Base-by-base conservation (phyloP, 371 early-diverging fungal species). In the Apophysomyces trapeziformis region DNA sequence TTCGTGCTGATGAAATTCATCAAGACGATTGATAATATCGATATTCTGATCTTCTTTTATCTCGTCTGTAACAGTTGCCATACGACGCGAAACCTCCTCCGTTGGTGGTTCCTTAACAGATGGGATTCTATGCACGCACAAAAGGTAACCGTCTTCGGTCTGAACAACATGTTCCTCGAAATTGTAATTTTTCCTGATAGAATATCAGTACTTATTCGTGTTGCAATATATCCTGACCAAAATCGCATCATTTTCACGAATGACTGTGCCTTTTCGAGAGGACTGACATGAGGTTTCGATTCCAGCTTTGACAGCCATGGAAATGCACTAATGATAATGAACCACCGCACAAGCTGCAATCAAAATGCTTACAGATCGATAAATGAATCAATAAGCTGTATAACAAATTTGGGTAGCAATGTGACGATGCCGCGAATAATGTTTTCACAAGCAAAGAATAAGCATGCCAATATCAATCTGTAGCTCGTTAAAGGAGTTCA, bases 51-150 rank as follows among this genome's bases (percentile, higher is more conserved):
- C 61, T 21, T 50, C 21, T 21, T 50, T 50, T 50, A 50, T 50
- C 7, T 50, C 21, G 5, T 50, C 54, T 5, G n/a, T 50, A 21
- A 26, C 21, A 50, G 32, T 50, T 5, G 54, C 54, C 54, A 50
- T 50, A 21, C 21, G 54, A 1, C 21, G 4, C 54, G 4, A 21
- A 35, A 50, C 21, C 16, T 50, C 54, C 21, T 50, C 21, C 7
- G n/a, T 26, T 21, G 21, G 21, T 2, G 54, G 32, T 21, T n/a
- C n/a, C 5, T 50, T 50, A 5, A 71, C 56, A 57, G 69, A 67
- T 0, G 93, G 92, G 37, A 97, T 93, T 21, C 97, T 89, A 63
- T 96, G 96, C 4, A 93, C 83, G 45, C 92, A 91, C n/a, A 97
- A 78, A 0, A 96, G 76, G 74, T 93, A 97, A 26, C 93, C 93